Conservation (phyloP, 306 rosid genomes). For the Quercus suber region DNA sequence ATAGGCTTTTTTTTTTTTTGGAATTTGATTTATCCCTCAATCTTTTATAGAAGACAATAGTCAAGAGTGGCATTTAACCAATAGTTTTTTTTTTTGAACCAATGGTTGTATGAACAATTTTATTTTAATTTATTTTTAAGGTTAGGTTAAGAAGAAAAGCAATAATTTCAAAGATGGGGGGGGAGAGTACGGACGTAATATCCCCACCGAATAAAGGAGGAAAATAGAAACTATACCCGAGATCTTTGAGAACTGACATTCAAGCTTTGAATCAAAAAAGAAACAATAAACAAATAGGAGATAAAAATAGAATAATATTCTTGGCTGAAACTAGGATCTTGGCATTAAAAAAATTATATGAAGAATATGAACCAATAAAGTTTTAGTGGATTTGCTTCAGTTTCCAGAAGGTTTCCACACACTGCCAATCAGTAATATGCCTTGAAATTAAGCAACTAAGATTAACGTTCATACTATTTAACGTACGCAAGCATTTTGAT, state of each 20-base stretch:
- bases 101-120: too few species aligned
- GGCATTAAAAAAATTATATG: background rate
- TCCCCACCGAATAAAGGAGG: conserved; percentile 10
- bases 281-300: conserved; percentile 1
- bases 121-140: too few species aligned
- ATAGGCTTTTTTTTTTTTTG: too few species aligned
- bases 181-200: conserved; percentile 11
- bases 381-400: conserved; percentile 11
- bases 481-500: background rate
- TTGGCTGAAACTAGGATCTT: background rate
- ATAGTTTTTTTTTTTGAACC: too few species aligned
- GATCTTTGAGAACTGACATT: conserved; percentile 11
- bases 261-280: conserved; percentile 16
- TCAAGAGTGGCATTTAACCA: too few species aligned
- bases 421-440: background rate
- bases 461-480: background rate
- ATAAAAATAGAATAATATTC: conserved; percentile 6
- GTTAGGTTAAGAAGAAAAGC: background rate
- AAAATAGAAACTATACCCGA: background rate
- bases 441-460: background rate
- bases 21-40: too few species aligned
- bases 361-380: conserved; percentile 2
- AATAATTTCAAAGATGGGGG: background rate
- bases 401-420: conserved; percentile 23
- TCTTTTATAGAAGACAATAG: too few species aligned